A percentile compares a stretch with the other conserved stretches of the same genome.
Conservation (phyloP, 164 flowering plant genomes). For the Tetrastigma voinierianum region DNA sequence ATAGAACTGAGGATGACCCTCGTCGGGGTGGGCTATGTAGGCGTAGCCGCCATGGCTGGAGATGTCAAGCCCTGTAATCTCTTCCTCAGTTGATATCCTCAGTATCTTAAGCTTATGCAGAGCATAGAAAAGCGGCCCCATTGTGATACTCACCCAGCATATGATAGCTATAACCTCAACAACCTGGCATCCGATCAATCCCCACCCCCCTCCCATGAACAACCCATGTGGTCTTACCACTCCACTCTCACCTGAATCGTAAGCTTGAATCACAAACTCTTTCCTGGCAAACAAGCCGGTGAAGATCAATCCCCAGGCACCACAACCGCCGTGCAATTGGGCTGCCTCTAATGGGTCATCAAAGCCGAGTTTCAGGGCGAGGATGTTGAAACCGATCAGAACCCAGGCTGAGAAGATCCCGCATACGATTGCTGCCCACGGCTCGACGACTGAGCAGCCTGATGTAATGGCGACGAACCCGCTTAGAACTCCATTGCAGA, state of each 20-base stretch:
- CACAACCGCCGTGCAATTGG: constrained; percentile 78
- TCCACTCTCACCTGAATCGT: constrained; percentile 28
- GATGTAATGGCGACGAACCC: constrained; percentile 67
- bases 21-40: constrained; percentile 36
- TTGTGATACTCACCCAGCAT: constrained; percentile 73
- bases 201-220: constrained; percentile 78
- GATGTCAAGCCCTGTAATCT: constrained; percentile 68
- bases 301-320: constrained; percentile 73
- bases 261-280: constrained; percentile 48
- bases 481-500: constrained; percentile 59
- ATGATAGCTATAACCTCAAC: constrained; percentile 47
- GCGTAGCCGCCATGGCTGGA: constrained; percentile 81
- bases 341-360: constrained; percentile 78
- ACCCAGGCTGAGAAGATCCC: constrained; percentile 64
- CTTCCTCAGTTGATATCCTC: constrained; percentile 58
- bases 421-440: constrained; percentile 75
- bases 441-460: constrained; percentile 71
- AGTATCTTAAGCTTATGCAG: constrained; percentile 49
- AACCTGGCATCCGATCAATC: constrained; percentile 56
- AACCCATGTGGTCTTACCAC: constrained; percentile 54
- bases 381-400: constrained; percentile 54
- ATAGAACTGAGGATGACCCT: constrained; percentile 43
- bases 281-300: constrained; percentile 67
- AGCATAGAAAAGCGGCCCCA: constrained; percentile 64
- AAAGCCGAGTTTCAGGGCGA: constrained; percentile 43